A percentile compares a stretch with the other conserved stretches of the same genome.
Evolutionary conservation across 139 green algal genomes (phyloP).

Genomic region (Asterochloris erici): DNA sequence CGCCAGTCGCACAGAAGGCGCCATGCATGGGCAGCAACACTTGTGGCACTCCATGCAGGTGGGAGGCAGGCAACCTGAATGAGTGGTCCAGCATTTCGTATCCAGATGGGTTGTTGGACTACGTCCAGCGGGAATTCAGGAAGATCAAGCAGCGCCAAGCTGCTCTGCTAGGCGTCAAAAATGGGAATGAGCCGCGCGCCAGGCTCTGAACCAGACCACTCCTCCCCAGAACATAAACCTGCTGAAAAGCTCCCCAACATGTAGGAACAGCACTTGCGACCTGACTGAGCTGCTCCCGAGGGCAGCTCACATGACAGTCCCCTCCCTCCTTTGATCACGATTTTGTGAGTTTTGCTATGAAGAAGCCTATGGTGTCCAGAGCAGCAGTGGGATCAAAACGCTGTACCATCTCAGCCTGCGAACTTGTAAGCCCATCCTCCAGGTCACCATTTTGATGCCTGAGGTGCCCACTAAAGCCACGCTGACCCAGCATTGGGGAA

Average conservation of each 20-base stretch:
- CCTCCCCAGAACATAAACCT: background rate
- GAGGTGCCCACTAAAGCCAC: conserved; percentile 42
- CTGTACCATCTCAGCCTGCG: conserved; percentile 74
- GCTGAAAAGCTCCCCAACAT: background rate
- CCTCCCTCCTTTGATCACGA: background rate
- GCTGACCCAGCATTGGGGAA: conserved; percentile 47
- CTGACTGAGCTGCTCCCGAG: too few species aligned
- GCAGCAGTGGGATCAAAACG: conserved; percentile 67
- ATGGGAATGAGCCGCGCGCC: background rate
- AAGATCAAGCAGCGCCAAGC: conserved; percentile 61
- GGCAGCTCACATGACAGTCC: too few species aligned
- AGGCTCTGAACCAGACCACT: conserved; percentile 4
- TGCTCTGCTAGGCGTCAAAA: conserved; percentile 52
- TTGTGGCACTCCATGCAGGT: conserved; percentile 30
- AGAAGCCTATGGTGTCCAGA: conserved; percentile 87
- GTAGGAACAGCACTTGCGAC: background rate
- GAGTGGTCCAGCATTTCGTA: conserved; percentile 66
- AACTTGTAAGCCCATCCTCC: conserved; percentile 54
- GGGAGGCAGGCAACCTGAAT: conserved; percentile 41
- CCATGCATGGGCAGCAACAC: background rate
- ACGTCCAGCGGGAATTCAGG: conserved; percentile 48
- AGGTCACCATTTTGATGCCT: conserved; percentile 7
- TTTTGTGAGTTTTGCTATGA: conserved; percentile 77
- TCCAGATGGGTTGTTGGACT: conserved; percentile 60
- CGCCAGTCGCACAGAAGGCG: background rate